Percentiles rank a stretch among this genome's conserved stretches.
These are phyloP conservation scores for Endogone sp. DNA, from an alignment of 192 early-diverging fungal genomes.

Conservation along the genomic window DNA sequence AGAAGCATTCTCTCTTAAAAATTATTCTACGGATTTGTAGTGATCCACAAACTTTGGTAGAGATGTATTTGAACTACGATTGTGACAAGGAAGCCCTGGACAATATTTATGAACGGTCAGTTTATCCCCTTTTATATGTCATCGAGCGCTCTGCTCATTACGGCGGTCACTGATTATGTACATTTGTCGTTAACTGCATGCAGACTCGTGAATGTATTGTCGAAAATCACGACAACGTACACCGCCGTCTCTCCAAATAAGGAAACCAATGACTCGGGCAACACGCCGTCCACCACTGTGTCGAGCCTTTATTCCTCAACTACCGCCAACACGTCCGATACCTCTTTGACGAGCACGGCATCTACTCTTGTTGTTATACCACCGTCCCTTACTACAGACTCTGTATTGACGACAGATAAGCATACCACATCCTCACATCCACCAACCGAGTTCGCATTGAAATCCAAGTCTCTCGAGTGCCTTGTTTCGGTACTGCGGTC, in stretches of 20 bases:
- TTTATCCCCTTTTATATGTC: not conserved
- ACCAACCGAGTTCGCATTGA: conserved; percentile 39
- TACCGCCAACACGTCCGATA: not conserved
- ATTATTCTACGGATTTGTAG: conserved; percentile 61
- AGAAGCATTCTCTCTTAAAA: conserved; percentile 73
- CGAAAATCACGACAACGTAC: conserved; percentile 52
- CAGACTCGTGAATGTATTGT: conserved; percentile 63
- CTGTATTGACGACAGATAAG: conserved; percentile 30
- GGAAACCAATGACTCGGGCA: not conserved
- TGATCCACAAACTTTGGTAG: conserved; percentile 78
- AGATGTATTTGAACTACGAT: conserved; percentile 95
- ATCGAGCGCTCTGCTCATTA: not conserved
- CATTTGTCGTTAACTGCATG: not conserved
- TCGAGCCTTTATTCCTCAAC: conserved; percentile 5
- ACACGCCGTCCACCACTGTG: conserved; percentile 15
- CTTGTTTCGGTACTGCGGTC: conserved; percentile 59
- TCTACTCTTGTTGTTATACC: conserved; percentile 28
- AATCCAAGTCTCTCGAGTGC: conserved; percentile 56
- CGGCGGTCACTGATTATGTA: not conserved
- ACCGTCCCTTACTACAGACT: conserved; percentile 37
- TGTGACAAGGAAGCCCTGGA: conserved; percentile 78
- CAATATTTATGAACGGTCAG: conserved; percentile 83
- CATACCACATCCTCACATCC: conserved; percentile 9
- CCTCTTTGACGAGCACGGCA: conserved; percentile 1
- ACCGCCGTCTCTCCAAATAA: conserved; percentile 4